Evolutionary conservation across 2,329 filamentous ascomycete genomes (phyloP).

Genomic region (Claviceps citrina): DNA sequence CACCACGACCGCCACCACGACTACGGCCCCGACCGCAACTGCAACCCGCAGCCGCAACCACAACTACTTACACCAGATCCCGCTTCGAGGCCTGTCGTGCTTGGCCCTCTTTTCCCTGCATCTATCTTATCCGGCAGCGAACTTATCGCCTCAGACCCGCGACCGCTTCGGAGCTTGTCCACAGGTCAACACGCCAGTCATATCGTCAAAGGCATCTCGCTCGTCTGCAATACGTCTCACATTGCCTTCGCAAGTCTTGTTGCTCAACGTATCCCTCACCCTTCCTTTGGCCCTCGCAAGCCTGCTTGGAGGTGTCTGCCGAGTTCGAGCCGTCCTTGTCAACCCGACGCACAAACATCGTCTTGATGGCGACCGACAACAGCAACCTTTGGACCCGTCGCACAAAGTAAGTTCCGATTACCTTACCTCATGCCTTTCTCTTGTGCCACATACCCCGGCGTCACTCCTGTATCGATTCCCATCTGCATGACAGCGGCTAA

Average conservation of each 20-base stretch:
- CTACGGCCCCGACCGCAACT: background rate
- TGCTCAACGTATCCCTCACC: background rate
- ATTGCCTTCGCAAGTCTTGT: background rate
- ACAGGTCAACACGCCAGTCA: background rate
- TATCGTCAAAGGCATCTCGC: background rate
- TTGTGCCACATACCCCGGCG: background rate
- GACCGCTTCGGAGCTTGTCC: slow-evolving; percentile 3
- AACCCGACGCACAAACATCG: slow-evolving; percentile 13
- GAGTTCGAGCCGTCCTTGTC: slow-evolving; percentile 8
- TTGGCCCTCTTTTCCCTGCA: background rate
- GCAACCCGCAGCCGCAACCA: background rate
- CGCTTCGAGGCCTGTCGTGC: background rate
- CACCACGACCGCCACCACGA: no score
- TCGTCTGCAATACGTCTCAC: background rate
- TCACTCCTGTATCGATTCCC: background rate
- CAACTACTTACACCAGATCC: background rate
- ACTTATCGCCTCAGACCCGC: background rate
- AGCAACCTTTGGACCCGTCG: slow-evolving; percentile 58
- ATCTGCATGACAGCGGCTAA: background rate
- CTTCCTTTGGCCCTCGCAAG: slow-evolving; percentile 8
- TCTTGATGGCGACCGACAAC: slow-evolving; percentile 34
- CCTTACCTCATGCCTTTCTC: no score
- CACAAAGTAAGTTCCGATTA: slow-evolving; percentile 49
- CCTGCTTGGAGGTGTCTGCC: slow-evolving; percentile 11
- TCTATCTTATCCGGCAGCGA: background rate